phyloP scores from a whole-genome alignment of 2,329 filamentous ascomycete species.

The Cercospora sp. region DNA sequence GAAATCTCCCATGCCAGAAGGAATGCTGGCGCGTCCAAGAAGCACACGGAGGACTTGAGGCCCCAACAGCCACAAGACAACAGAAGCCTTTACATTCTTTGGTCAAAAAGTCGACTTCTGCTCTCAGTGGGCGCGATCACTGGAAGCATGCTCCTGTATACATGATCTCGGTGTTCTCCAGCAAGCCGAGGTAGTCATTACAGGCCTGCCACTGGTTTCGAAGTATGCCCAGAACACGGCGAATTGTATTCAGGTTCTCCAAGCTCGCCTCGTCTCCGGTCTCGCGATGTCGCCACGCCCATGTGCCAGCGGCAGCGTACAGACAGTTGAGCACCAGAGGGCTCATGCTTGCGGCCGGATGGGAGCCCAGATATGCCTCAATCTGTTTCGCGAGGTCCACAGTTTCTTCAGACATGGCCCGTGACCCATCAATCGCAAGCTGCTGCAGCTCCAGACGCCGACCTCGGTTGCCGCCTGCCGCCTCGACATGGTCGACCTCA shows the following conservation, averaged over 20 bases:
- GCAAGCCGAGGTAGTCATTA: conserved; percentile 12
- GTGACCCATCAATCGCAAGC: conserved; percentile 24
- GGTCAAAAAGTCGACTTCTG: neutral
- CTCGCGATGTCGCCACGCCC: conserved; percentile 26
- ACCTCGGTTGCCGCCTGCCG: conserved; percentile 19
- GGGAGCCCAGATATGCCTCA: neutral
- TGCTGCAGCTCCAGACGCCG: conserved; percentile 26
- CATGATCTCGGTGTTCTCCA: conserved; percentile 13
- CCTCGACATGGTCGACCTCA: conserved; percentile 22
- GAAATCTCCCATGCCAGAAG: neutral
- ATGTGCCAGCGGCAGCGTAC: conserved; percentile 24
- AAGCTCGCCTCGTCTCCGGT: conserved; percentile 18
- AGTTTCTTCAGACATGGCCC: conserved; percentile 12
- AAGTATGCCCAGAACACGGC: conserved; percentile 2
- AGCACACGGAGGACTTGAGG: neutral
- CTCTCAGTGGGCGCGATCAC: neutral
- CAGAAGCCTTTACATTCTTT: neutral
- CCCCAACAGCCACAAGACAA: neutral
- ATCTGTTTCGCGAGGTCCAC: conserved; percentile 20
- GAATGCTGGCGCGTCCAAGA: neutral
- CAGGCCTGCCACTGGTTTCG: conserved; percentile 7
- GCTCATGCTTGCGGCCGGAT: conserved; percentile 15
- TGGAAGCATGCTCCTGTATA: conserved; percentile 11
- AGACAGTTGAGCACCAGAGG: conserved; percentile 20
- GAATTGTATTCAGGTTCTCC: conserved; percentile 11